Evolutionary conservation across 805 yeast species (phyloP).

Genomic region (Monosporozyma servazzii): DNA sequence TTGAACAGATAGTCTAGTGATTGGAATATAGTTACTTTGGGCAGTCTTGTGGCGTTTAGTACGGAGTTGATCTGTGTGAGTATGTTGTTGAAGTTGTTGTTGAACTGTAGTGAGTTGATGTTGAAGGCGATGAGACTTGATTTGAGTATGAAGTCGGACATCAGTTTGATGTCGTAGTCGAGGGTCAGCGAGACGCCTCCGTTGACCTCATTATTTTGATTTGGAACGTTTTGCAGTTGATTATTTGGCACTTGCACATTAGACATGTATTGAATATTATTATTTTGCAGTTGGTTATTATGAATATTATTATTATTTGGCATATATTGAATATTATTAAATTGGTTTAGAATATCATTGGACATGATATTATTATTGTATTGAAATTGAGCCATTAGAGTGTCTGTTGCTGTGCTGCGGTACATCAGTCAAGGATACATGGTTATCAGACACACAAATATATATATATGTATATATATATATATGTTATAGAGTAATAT

Average conservation of each 20-base stretch:
- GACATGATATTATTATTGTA: no score
- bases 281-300: no score
- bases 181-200: constrained; percentile 75
- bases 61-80: constrained; percentile 56
- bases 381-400: no score
- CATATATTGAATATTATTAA: no score
- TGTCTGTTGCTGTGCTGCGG: no score
- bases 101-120: constrained; percentile 2
- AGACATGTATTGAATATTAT: neutral
- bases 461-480: no score
- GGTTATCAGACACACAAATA: no score
- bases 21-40: constrained; percentile 69
- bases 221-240: neutral
- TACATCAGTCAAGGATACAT: no score
- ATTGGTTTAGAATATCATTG: no score
- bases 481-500: no score
- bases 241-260: no score
- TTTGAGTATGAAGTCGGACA: constrained; percentile 75
- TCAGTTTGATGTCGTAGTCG: constrained; percentile 69
- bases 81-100: constrained; percentile 34
- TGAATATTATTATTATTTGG: no score
- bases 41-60: constrained; percentile 78
- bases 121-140: constrained; percentile 58
- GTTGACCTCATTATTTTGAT: constrained; percentile 14
- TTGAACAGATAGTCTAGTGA: constrained; percentile 73